phyloP scores from a whole-genome alignment of 495 filamentous ascomycete species.

The Astrocystis sublimbata region DNA sequence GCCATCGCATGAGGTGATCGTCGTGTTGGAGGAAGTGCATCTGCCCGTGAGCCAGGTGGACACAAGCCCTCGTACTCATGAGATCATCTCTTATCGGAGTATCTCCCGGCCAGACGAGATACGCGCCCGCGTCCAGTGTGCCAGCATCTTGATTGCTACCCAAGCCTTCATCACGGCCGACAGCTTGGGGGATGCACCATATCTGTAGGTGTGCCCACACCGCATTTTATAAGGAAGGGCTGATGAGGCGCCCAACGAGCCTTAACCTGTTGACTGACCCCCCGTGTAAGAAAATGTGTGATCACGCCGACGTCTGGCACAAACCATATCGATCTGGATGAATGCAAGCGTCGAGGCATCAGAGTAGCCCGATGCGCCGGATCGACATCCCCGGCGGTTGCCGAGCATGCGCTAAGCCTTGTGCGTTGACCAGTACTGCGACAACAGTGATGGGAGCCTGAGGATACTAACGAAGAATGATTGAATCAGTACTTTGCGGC shows the following conservation, averaged over 20 bases:
- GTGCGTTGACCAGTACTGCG: constrained; percentile 2
- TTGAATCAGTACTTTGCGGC: constrained; percentile 45
- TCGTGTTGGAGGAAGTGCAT: constrained; percentile 18
- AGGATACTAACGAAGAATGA: too few species aligned
- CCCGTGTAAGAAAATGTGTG: constrained; percentile 26
- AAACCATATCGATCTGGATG: constrained; percentile 48
- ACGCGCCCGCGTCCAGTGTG: constrained; percentile 39
- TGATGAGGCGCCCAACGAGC: not conserved
- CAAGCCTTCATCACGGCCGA: constrained; percentile 32
- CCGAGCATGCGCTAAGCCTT: constrained; percentile 54
- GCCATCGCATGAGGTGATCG: constrained; percentile 18
- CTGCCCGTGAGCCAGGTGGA: constrained; percentile 7
- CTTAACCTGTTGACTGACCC: not conserved
- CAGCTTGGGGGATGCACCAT: constrained; percentile 33
- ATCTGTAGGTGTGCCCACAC: constrained; percentile 17
- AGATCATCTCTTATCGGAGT: constrained; percentile 17
- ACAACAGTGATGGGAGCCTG: not conserved
- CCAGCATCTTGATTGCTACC: constrained; percentile 50
- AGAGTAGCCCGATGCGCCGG: constrained; percentile 45
- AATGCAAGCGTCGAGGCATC: constrained; percentile 43
- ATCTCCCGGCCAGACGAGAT: constrained; percentile 34
- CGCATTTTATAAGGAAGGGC: too few species aligned
- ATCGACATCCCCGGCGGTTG: constrained; percentile 49
- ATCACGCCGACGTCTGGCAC: constrained; percentile 41
- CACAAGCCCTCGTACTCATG: constrained; percentile 16